Conservation (phyloP, 257 asterid genomes). For the Ilex aquifolium region DNA sequence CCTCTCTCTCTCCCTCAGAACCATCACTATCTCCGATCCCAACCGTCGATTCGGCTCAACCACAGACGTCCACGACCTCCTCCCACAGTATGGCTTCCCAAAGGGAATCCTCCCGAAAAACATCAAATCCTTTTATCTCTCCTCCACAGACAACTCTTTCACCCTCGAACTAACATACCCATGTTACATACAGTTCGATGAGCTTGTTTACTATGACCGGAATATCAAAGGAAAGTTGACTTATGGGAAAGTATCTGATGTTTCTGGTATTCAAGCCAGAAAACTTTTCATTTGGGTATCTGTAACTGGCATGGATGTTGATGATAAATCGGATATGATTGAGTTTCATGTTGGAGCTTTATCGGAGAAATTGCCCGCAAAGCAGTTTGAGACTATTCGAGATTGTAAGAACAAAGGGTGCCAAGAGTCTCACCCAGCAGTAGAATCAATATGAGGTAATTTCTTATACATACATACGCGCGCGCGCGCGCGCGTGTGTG, state of each 20-base stretch:
- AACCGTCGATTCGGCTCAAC: neutral
- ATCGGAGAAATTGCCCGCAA: slow-evolving; percentile 44
- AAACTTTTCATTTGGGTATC: slow-evolving; percentile 59
- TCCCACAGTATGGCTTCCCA: slow-evolving; percentile 25
- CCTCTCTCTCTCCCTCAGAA: neutral
- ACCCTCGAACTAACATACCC: slow-evolving; percentile 30
- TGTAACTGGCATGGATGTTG: slow-evolving; percentile 54
- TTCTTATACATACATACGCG: no score
- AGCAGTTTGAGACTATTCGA: slow-evolving; percentile 39
- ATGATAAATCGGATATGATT: slow-evolving; percentile 28
- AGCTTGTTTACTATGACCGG: slow-evolving; percentile 46
- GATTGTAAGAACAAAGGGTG: slow-evolving; percentile 38
- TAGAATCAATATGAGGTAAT: slow-evolving; percentile 36
- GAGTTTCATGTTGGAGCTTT: slow-evolving; percentile 60
- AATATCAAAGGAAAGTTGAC: slow-evolving; percentile 51
- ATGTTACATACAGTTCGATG: slow-evolving; percentile 54
- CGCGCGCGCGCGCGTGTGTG: no score
- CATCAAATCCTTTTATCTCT: slow-evolving; percentile 14
- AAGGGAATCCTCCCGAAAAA: slow-evolving; percentile 28
- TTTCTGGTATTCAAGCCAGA: slow-evolving; percentile 70
- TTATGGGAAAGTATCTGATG: slow-evolving; percentile 45
- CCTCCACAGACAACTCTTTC: slow-evolving; percentile 12
- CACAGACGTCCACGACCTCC: slow-evolving; percentile 26
- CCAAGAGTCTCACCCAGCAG: slow-evolving; percentile 13
- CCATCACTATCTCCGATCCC: neutral